These are phyloP conservation scores for Deinandra increscens DNA, from an alignment of 129 eudicot species.

Conservation along the genomic window DNA sequence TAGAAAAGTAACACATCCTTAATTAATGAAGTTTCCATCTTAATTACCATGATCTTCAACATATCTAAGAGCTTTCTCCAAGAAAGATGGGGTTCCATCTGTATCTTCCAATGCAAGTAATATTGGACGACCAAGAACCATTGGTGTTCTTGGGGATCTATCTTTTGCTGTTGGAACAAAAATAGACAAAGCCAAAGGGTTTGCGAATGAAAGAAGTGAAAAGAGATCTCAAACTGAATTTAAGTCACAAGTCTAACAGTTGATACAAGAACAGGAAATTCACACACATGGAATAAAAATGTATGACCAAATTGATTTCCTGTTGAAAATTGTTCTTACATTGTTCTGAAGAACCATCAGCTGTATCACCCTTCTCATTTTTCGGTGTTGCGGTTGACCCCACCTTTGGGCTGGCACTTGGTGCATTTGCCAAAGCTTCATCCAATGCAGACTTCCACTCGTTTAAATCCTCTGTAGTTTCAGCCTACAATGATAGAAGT, in stretches of 20 bases:
- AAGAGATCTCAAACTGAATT: background rate
- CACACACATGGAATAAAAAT: conserved; percentile 6
- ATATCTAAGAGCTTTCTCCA: conserved; percentile 93
- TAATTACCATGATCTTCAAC: conserved; percentile 70
- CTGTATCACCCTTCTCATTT: conserved; percentile 54
- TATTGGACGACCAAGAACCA: conserved; percentile 83
- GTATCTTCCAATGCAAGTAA: conserved; percentile 92
- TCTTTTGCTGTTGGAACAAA: conserved; percentile 53
- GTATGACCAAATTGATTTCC: conserved; percentile 8
- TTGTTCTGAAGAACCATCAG: conserved; percentile 57
- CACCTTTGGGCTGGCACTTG: conserved; percentile 48
- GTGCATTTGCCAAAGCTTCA: conserved; percentile 85
- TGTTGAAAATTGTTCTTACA: conserved; percentile 38
- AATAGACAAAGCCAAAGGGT: background rate
- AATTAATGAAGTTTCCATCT: conserved; percentile 24
- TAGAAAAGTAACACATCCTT: background rate
- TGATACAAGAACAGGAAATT: background rate
- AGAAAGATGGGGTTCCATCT: conserved; percentile 93
- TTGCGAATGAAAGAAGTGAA: background rate
- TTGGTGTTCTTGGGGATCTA: conserved; percentile 46
- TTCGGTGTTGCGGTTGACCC: conserved; percentile 58
- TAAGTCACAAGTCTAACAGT: background rate
- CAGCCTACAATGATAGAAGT: conserved; percentile 59
- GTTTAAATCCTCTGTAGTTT: conserved; percentile 72
- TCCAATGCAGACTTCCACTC: conserved; percentile 94